These are phyloP conservation scores for Aspergillus sp. DNA, from an alignment of 2,329 filamentous ascomycete genomes.

Conservation along the genomic window DNA sequence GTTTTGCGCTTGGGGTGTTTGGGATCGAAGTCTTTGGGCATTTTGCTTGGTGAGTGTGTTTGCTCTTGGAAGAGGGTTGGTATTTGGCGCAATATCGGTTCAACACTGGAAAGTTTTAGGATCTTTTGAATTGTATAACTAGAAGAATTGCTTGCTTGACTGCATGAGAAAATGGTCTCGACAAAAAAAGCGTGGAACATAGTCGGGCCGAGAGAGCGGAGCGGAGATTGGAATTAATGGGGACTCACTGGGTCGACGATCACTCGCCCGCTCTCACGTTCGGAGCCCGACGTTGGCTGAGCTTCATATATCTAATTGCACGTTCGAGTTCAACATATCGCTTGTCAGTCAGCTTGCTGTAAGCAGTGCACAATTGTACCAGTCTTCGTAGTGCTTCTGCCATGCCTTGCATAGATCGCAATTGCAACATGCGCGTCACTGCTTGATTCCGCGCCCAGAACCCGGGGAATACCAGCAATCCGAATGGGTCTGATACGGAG, in stretches of 20 bases:
- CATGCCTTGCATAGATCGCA: background rate
- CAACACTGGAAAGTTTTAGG: no score
- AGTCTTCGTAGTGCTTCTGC: background rate
- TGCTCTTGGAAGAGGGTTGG: background rate
- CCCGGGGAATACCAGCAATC: background rate
- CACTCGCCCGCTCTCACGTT: background rate
- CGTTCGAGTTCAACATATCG: background rate
- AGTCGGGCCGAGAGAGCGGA: background rate
- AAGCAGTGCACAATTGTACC: background rate
- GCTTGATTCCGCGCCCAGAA: constrained; percentile 6
- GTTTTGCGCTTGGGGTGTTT: background rate
- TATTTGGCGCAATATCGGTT: background rate
- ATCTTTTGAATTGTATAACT: background rate
- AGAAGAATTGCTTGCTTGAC: background rate
- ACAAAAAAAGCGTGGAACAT: constrained; percentile 2
- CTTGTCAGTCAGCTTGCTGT: background rate
- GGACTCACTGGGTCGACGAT: background rate
- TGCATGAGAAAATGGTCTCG: background rate
- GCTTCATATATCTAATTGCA: background rate
- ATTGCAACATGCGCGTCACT: constrained; percentile 5
- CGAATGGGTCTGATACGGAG: background rate
- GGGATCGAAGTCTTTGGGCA: constrained; percentile 2
- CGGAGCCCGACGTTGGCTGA: background rate
- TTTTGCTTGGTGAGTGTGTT: background rate
- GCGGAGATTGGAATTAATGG: background rate